Evolutionary conservation across 257 asterid genomes (phyloP), one percentile per base, ranked within the genome.

Genomic region (Przewalskia tangutica): DNA sequence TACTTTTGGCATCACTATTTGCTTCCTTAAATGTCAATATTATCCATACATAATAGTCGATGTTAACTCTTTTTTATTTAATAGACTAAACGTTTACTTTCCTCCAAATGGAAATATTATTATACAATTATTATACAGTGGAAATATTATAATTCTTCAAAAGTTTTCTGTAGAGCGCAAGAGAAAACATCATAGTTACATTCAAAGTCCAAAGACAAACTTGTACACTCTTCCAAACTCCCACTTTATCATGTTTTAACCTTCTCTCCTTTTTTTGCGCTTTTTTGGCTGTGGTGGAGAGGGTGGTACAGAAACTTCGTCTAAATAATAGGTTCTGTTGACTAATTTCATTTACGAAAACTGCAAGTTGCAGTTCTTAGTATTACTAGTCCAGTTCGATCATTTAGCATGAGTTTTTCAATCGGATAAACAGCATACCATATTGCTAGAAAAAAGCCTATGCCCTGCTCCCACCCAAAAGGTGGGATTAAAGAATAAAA

Each of bases 121-220:
- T n/a, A 70, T 44, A 70, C 56, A 44, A 70, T 5, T 50, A 42
- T 44, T 70, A 44, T 9, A 42, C 55, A n/a, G 77, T 70, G 36
- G 77, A 18, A 70, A 42, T 4, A 10, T 42, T 42, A 42, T n/a
- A 70, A 93, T 58, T 88, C 94, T 85, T 90, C 96, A 85, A 93
- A 93, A 17, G 94, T 91, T 89, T 88, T 88, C 97, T 93, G 87
- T 66, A 84, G 71, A 80, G 86, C 32, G n/a, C 42, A 83, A 55
- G 32, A 50, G 7, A 80, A 70, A 46, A 73, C 34, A 51, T 65
- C 73, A 55, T 81, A 54, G 81, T 83, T 66, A 83, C 84, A 55
- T 44, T 20, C 73, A 20, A 9, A 55, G 38, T 16, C 34, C 77
- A 50, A 70, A 51, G 77, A 46, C 17, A 82, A 53, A 27, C 59